Evolutionary conservation across 1,284 basidiomycete species (phyloP).

Genomic region (Polyporus tsugae): DNA sequence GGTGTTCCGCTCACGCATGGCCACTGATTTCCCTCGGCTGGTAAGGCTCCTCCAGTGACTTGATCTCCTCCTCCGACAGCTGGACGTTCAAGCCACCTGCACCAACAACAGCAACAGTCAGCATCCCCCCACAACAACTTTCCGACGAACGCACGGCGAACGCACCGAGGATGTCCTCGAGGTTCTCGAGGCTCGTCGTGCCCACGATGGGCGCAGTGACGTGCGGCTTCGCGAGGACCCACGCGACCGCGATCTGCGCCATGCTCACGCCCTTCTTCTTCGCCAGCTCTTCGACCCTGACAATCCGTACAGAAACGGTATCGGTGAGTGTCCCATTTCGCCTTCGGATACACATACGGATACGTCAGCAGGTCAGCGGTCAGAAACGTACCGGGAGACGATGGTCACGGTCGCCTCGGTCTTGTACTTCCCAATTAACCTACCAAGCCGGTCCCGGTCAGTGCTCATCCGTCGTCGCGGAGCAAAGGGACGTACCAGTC

Average conservation of each 20-base stretch:
- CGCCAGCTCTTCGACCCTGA: not conserved
- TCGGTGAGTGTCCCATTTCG: no score
- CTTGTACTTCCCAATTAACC: no score
- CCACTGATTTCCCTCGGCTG: slow-evolving; percentile 21
- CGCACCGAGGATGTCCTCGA: slow-evolving; percentile 44
- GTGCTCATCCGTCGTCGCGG: slow-evolving; percentile 8
- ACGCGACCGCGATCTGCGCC: not conserved
- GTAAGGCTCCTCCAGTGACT: slow-evolving; percentile 50
- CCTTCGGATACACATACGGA: no score
- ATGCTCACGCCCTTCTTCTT: not conserved
- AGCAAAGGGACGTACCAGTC: slow-evolving; percentile 21
- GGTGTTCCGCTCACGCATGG: slow-evolving; percentile 14
- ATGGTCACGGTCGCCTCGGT: no score
- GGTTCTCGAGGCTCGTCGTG: slow-evolving; percentile 44
- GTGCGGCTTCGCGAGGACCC: slow-evolving; percentile 27
- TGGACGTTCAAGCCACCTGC: slow-evolving; percentile 16
- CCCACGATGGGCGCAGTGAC: slow-evolving; percentile 50
- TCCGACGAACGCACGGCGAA: slow-evolving; percentile 31
- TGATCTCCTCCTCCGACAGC: slow-evolving; percentile 23
- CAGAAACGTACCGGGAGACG: no score
- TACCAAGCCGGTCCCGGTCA: no score
- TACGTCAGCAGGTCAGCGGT: no score
- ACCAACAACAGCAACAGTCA: not conserved
- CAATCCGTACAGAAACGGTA: not conserved
- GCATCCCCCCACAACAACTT: not conserved